Evolutionary conservation across 2,329 filamentous ascomycete genomes (phyloP).

Genomic region (Verticillium alfalfae): DNA sequence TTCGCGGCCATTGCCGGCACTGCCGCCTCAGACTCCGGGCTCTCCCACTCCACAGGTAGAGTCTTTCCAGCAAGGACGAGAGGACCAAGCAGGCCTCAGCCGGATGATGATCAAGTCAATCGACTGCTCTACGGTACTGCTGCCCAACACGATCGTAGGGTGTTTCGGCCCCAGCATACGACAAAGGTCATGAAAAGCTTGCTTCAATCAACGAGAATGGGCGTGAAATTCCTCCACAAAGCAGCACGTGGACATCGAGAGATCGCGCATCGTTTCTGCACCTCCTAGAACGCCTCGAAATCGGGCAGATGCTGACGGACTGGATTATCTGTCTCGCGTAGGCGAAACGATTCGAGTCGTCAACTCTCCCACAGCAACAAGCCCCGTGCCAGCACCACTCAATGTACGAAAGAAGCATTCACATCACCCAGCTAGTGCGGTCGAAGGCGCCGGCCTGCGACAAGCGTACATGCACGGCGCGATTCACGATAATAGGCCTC

Average conservation of each 20-base stretch:
- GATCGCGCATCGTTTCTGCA: constrained; percentile 40
- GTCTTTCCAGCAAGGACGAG: not conserved
- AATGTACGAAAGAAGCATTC: constrained; percentile 34
- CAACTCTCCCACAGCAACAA: constrained; percentile 36
- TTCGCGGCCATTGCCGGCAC: constrained; percentile 44
- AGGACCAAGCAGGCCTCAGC: constrained; percentile 7
- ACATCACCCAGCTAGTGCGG: not conserved
- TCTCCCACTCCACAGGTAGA: not conserved
- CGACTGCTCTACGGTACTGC: constrained; percentile 19
- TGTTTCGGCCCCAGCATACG: constrained; percentile 46
- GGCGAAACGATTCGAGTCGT: constrained; percentile 52
- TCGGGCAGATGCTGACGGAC: constrained; percentile 23
- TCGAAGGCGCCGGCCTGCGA: constrained; percentile 9
- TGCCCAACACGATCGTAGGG: constrained; percentile 36
- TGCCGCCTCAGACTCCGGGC: constrained; percentile 23
- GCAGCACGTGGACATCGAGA: constrained; percentile 16
- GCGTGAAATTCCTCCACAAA: constrained; percentile 9
- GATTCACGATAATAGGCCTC: constrained; percentile 11
- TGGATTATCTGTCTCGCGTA: constrained; percentile 39
- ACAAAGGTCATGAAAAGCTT: constrained; percentile 30
- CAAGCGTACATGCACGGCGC: constrained; percentile 19
- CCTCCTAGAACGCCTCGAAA: constrained; percentile 20
- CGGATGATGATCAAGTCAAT: constrained; percentile 13
- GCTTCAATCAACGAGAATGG: constrained; percentile 44
- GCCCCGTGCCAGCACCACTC: constrained; percentile 29